Evolutionary conservation across 306 rosid genomes (phyloP), one percentile per base, ranked within the genome.

Genomic region (Acacia crassicarpa): DNA sequence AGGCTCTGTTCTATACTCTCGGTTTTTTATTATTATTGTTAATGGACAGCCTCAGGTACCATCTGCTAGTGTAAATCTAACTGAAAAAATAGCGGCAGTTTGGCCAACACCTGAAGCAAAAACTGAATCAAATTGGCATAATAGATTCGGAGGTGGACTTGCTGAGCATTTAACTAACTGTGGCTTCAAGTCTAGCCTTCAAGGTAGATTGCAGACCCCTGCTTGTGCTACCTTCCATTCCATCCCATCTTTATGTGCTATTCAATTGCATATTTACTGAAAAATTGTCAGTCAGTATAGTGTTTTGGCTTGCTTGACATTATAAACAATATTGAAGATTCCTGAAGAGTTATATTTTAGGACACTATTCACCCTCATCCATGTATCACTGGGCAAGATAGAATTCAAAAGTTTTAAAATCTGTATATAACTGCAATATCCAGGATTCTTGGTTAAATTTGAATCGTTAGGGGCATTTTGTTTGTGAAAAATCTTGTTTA

Each of bases 141-240:
- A 82, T 76, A 87, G 83, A 78, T 75, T 95, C 43, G 99, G 98
- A 63, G 94, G 91, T 83, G 86, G 85, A 81, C 99, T 95, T 72
- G 99, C 99, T 12, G 82, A 80, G 69, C 99, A 93, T 80, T 89
- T 95, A 87, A 95, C 97, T 22, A 81, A 43, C 75, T 95, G 96
- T 38, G 99, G 99, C 70, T 95, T 95, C 81, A 78, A 80, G 69
- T 93, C 99, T 73, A 81, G 83, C 80, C 90, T 85, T 85, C 93
- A 76, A 72, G 99, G 99, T 93, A 67, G 86, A 78, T 76, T 72
- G 70, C 71, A 32, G 8, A 38, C 8, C 41, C 41, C 8, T 38
- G 41, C 41, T 5, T 38, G 41, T 38, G 41, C 41, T 6, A 38
- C 41, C 41, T 38, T 38, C 41, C n/a, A n/a, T n/a, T n/a, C n/a